Conservation (phyloP, 371 early-diverging fungal genomes). For the Syncephalastrum contaminatum region DNA sequence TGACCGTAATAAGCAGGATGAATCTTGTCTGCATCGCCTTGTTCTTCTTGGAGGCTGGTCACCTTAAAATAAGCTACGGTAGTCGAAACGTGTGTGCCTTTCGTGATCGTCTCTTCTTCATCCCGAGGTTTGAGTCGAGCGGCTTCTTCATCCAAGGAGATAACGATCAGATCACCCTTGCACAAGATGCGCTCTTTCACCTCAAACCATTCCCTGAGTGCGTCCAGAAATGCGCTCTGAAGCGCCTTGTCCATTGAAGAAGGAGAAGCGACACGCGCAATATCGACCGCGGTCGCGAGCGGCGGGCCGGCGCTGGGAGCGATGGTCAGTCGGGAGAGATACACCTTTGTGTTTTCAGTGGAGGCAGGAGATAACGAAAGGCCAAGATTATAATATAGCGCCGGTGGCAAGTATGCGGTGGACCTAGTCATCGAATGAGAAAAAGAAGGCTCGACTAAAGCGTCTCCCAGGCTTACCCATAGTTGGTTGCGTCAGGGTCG, state of each 20-base stretch:
- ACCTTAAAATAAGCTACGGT: slow-evolving; percentile 60
- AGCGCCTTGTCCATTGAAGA: slow-evolving; percentile 68
- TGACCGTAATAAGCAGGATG: slow-evolving; percentile 44
- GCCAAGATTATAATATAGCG: slow-evolving; percentile 61
- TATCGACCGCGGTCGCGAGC: slow-evolving; percentile 63
- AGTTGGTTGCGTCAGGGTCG: slow-evolving; percentile 10
- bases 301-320: slow-evolving; percentile 49
- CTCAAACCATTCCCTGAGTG: slow-evolving; percentile 70
- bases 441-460: slow-evolving; percentile 14
- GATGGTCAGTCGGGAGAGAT: slow-evolving; percentile 33
- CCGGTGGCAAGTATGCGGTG: slow-evolving; percentile 52
- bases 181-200: slow-evolving; percentile 67
- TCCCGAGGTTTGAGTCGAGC: slow-evolving; percentile 20
- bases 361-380: slow-evolving; percentile 39
- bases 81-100: slow-evolving; percentile 23
- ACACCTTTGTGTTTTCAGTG: slow-evolving; percentile 17
- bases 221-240: slow-evolving; percentile 61
- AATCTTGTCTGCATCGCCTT: slow-evolving; percentile 4
- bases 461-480: slow-evolving; percentile 11
- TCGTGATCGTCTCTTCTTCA: slow-evolving; percentile 5
- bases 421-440: slow-evolving; percentile 12
- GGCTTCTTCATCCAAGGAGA: slow-evolving; percentile 59
- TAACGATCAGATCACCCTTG: slow-evolving; percentile 72
- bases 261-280: slow-evolving; percentile 78
- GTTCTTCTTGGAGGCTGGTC: slow-evolving; percentile 31